Evolutionary conservation across 805 yeast genomes (phyloP), one percentile per base, ranked within the genome.

Genomic region (Candida sakaeoensis): DNA sequence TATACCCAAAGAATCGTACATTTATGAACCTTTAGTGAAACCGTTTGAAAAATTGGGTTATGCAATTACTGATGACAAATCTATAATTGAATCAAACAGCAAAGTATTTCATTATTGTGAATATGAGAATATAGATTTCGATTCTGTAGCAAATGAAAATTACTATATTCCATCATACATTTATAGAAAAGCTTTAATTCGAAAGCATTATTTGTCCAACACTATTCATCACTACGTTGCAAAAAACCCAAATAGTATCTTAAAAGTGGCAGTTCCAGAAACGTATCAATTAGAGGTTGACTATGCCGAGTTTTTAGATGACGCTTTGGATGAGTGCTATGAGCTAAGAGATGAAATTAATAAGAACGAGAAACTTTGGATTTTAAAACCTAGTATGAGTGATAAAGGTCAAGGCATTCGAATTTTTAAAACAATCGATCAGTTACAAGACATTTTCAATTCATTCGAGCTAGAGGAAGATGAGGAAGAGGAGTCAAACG

Each of bases 391-490:
- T 12, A 81, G 95, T 47, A 89, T 93, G 96, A 85, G 95, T 53
- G 99, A 93, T 56, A 82, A 91, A 56, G 99, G 96, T 8, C 96
- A 93, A 57, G 99, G 99, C 0, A 91, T 93, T 36, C 67, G 96
- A 28, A 61, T 93, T 0, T 93, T 93, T 65, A 72, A 72, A 40
- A 80, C 89, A 0, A 70, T 87, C 25, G 86, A 80, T 7, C 93
- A 89, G 52, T 66, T 93, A 36, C 96, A 90, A 58, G 73, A 61
- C 3, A 81, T 91, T 3, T 91, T 93, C 58, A 85, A 93, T 51
- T 79, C 83, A 2, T 89, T 88, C 58, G 96, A 90, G 50, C 91
- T 81, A 47, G 83, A 70, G n/a, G 75, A 65, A 2, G 75, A 74
- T 1, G 77, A 67, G 10, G 41, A 44, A 17, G 45, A 43, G 6